Evolutionary conservation across 164 flowering plant genomes (phyloP).

Genomic region (Liquidambar formosana): DNA sequence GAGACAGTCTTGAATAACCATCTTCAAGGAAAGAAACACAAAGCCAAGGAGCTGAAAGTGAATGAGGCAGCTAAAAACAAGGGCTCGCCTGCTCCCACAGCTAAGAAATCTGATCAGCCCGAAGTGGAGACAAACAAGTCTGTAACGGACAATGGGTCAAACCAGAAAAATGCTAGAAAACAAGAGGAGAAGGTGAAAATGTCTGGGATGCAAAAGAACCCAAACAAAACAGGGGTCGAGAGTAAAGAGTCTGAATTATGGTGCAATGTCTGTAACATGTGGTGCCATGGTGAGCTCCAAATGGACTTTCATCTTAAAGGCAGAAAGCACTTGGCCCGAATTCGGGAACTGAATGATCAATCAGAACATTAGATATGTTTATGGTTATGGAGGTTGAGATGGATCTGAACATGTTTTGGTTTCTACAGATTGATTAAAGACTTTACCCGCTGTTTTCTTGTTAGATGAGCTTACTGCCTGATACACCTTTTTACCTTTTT

Average conservation of each 20-base stretch:
- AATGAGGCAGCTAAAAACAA: not conserved
- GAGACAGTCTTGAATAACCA: constrained; percentile 14
- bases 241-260: not conserved
- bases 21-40: constrained; percentile 26
- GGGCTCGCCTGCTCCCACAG: not conserved
- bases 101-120: not conserved
- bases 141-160: not conserved
- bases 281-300: not conserved
- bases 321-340: constrained; percentile 8
- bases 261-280: constrained; percentile 14
- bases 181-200: too few relatives aligned
- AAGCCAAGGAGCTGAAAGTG: constrained; percentile 5
- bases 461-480: too few relatives aligned
- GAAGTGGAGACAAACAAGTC: not conserved
- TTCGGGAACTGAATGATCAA: too few relatives aligned
- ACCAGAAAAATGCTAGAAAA: too few relatives aligned
- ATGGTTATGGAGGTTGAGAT: too few relatives aligned
- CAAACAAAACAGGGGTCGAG: not conserved
- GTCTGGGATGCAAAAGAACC: not conserved
- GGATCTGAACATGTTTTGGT: too few relatives aligned
- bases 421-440: too few relatives aligned
- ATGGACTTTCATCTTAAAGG: constrained; percentile 10
- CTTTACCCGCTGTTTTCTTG: too few relatives aligned
- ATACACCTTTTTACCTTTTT: too few relatives aligned
- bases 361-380: too few relatives aligned